phyloP scores from a whole-genome alignment of 306 rosid species.

The Rosa chinensis region DNA sequence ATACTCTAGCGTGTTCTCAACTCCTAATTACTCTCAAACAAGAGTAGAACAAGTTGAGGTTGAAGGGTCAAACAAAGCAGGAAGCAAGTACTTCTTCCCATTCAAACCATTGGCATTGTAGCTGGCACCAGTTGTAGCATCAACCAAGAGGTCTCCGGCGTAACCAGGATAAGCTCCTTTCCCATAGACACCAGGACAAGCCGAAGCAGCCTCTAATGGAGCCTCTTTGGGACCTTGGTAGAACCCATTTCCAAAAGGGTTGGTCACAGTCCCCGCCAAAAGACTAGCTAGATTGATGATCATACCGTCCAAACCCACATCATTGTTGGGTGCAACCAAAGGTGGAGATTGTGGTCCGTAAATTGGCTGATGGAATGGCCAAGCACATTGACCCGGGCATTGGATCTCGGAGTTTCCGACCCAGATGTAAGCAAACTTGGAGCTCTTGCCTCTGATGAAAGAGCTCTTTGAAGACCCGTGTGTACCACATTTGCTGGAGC shows the following conservation, averaged over 20 bases:
- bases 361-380: conserved; percentile 85
- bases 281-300: conserved; percentile 66
- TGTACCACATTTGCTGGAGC: conserved; percentile 38
- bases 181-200: conserved; percentile 58
- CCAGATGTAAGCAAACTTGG: conserved; percentile 61
- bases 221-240: conserved; percentile 73
- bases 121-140: conserved; percentile 57
- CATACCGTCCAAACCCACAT: conserved; percentile 71
- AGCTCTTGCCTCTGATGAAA: conserved; percentile 20
- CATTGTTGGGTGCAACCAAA: conserved; percentile 58
- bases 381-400: conserved; percentile 77
- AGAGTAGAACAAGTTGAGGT: conserved; percentile 56
- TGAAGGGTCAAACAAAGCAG: conserved; percentile 58
- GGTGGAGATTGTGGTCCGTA: conserved; percentile 66
- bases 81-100: conserved; percentile 58
- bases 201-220: conserved; percentile 64
- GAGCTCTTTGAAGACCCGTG: conserved; percentile 39
- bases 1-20: not conserved
- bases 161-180: conserved; percentile 80
- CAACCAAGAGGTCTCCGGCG: conserved; percentile 54
- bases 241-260: conserved; percentile 69
- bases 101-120: conserved; percentile 53
- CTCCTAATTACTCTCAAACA: conserved; percentile 11
- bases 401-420: conserved; percentile 68
- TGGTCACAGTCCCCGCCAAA: conserved; percentile 58